These are phyloP conservation scores for Cladosporium sphaerospermum DNA, from an alignment of 2,329 filamentous ascomycete species.

Conservation along the genomic window DNA sequence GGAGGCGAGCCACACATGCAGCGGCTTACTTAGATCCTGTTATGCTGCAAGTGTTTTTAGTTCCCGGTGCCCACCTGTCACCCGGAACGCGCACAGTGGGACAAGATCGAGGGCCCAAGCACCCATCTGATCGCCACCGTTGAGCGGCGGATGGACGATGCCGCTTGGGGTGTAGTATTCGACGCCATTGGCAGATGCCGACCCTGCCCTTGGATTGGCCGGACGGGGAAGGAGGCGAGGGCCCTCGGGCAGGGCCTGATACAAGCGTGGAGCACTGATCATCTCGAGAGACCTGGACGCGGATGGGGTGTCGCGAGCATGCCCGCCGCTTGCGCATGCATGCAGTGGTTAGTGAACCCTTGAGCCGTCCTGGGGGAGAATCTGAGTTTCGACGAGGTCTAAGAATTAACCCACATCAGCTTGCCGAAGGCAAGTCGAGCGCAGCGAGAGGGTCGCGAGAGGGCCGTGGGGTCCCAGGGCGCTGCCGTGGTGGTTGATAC, in stretches of 20 bases:
- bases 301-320: not conserved
- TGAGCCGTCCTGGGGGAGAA: not conserved
- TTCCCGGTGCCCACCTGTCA: conserved; percentile 12
- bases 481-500: conserved; percentile 4
- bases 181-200: conserved; percentile 8
- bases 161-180: conserved; percentile 1
- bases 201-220: conserved; percentile 7
- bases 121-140: conserved; percentile 11
- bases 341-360: conserved; percentile 1
- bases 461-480: conserved; percentile 1
- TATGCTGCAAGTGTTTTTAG: conserved; percentile 13
- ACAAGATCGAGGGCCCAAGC: conserved; percentile 10
- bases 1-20: conserved; percentile 8
- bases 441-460: not conserved
- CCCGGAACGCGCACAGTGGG: conserved; percentile 2
- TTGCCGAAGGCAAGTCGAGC: not conserved
- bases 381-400: not conserved
- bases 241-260: conserved; percentile 8
- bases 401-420: not conserved
- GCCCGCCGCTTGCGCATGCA: conserved; percentile 8
- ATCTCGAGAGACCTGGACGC: not conserved
- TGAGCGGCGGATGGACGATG: conserved; percentile 2
- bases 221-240: conserved; percentile 5
- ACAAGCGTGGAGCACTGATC: conserved; percentile 10
- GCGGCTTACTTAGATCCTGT: conserved; percentile 4